Base-by-base conservation (phyloP, 2,329 filamentous ascomycete genomes). In the Fusarium ramigenum region DNA sequence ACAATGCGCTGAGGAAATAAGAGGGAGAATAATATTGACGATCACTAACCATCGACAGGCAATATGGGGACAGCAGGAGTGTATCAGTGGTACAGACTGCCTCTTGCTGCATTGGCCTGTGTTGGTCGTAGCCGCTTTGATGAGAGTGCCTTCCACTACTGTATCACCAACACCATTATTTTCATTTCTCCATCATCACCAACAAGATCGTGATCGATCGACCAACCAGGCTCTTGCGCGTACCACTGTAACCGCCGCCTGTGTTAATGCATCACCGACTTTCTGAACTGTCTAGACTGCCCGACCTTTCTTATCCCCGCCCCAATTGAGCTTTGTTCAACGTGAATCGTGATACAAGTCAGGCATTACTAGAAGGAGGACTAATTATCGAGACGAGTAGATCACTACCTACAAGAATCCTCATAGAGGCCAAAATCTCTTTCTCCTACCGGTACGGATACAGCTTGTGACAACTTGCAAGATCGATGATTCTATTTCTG, bases 401-500 rank as follows among this genome's bases (percentile, higher is more conserved):
- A 50, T 39, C 61, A 49, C 30, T 62, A 37, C 54, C 30, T 23
- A 49, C 43, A 30, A 32, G 28, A 59, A 50, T 37, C 25, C 63
- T 65, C 56, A 46, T 34, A 46, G 53, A 44, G 43, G 42, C 60
- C 37, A 57, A 30, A 42, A 30, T 47, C 53, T 53, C 40, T 40
- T 67, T 37, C 44, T 34, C 36, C 21, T 28, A 37, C 36, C 18
- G 5, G 36, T 37, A 32, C 32, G 32, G 32, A 32, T 32, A 40
- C 34, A 42, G 23, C 11, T 40, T 34, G 30, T 70, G 56, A 36
- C 16, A 25, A 37, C 30, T 50, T 59, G 39, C 46, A 32, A 52
- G 39, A 59, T 53, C 15, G 36, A 70, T 36, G 40, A 37, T 52
- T 61, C 71, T 74, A 74, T 74, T 74, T 69, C 71, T 72, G 68